Evolutionary conservation across 2,329 filamentous ascomycete genomes (phyloP).

Genomic region (Alternaria gansuensis): DNA sequence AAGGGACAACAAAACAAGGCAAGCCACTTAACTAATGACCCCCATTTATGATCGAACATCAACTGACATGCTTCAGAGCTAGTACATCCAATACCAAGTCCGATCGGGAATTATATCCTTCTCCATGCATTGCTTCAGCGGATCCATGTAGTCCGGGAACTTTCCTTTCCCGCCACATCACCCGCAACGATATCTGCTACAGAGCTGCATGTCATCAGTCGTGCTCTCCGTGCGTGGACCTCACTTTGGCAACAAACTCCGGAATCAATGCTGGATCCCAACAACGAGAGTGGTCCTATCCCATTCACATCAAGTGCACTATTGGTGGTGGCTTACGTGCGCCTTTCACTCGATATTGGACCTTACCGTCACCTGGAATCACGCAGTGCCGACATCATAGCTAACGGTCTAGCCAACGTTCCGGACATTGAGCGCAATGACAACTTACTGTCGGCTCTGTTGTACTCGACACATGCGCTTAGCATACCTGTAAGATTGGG

Average conservation of each 20-base stretch:
- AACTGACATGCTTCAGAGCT: constrained; percentile 16
- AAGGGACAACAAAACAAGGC: constrained; percentile 25
- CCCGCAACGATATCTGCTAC: constrained; percentile 30
- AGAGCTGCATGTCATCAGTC: constrained; percentile 37
- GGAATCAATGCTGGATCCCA: constrained; percentile 49
- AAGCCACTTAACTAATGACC: background rate
- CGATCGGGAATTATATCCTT: constrained; percentile 46
- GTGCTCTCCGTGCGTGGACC: constrained; percentile 48
- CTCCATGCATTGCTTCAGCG: constrained; percentile 44
- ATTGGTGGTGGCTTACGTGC: constrained; percentile 58
- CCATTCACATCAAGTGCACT: constrained; percentile 58
- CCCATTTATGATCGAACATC: background rate
- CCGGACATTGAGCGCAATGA: constrained; percentile 60
- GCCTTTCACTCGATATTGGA: constrained; percentile 58
- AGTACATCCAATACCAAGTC: constrained; percentile 41
- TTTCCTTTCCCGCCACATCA: constrained; percentile 35
- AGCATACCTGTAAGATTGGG: constrained; percentile 66
- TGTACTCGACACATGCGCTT: constrained; percentile 64
- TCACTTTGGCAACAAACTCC: constrained; percentile 49
- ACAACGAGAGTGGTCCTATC: constrained; percentile 50
- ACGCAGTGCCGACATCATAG: constrained; percentile 55
- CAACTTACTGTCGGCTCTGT: constrained; percentile 59
- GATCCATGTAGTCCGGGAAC: constrained; percentile 41
- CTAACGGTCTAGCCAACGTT: constrained; percentile 50
- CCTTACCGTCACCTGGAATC: constrained; percentile 57